These are phyloP conservation scores for Xylaria hypoxylon DNA, from an alignment of 2,329 filamentous ascomycete genomes.

Conservation along the genomic window DNA sequence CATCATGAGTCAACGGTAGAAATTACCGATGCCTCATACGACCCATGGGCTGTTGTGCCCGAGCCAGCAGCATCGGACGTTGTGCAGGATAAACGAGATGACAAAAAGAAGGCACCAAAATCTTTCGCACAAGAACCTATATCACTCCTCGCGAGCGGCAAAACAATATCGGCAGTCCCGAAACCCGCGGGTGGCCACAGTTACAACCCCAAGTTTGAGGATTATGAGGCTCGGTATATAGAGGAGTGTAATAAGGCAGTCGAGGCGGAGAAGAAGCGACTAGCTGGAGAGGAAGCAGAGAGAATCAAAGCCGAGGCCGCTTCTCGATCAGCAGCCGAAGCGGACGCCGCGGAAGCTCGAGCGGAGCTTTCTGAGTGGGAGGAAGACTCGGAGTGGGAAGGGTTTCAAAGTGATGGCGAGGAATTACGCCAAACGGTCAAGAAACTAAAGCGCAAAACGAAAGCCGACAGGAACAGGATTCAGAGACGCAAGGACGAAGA, in stretches of 20 bases:
- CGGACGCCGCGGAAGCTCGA: conserved; percentile 77
- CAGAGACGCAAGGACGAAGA: conserved; percentile 91
- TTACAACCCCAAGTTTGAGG: conserved; percentile 90
- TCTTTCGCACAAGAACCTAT: conserved; percentile 82
- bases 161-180: conserved; percentile 79
- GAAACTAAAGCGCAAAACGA: conserved; percentile 85
- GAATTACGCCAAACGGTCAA: conserved; percentile 75
- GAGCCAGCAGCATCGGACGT: conserved; percentile 47
- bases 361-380: conserved; percentile 78
- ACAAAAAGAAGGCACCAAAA: conserved; percentile 75
- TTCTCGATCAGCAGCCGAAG: conserved; percentile 76
- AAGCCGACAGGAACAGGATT: conserved; percentile 85
- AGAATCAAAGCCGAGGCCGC: conserved; percentile 75
- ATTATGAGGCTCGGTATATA: conserved; percentile 82
- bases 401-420: conserved; percentile 84
- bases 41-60: conserved; percentile 76
- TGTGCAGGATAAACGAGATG: conserved; percentile 55
- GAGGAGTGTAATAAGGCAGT: conserved; percentile 83
- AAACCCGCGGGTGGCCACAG: conserved; percentile 86
- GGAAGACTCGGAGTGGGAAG: conserved; percentile 92
- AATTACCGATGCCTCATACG: conserved; percentile 74
- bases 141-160: conserved; percentile 85
- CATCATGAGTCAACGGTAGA: conserved; percentile 67
- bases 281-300: conserved; percentile 75
- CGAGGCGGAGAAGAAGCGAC: conserved; percentile 79